phyloP scores from a whole-genome alignment of 2,329 filamentous ascomycete genomes.

The Ascochyta viciae-villosae region DNA sequence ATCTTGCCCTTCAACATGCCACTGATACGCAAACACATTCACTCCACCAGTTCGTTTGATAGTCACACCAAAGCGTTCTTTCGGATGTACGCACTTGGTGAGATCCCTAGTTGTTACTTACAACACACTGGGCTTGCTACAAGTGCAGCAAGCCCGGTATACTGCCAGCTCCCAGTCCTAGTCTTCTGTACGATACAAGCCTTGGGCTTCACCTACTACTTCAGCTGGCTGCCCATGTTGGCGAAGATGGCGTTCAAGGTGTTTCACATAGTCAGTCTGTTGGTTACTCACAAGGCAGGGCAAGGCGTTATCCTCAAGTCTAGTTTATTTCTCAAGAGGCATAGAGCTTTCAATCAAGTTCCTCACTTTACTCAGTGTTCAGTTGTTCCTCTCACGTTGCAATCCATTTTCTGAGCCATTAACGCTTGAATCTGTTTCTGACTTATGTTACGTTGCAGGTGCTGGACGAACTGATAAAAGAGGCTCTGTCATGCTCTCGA shows the following conservation, averaged over 20 bases:
- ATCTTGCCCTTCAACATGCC: not conserved
- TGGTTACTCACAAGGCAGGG: not conserved
- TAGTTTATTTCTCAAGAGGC: not conserved
- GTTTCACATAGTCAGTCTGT: not conserved
- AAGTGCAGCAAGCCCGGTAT: not conserved
- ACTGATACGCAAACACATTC: not conserved
- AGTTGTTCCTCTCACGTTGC: not conserved
- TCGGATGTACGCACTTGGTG: not conserved
- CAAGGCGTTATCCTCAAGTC: conserved; percentile 4
- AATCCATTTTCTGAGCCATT: not conserved
- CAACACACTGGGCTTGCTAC: not conserved
- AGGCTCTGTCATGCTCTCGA: not conserved
- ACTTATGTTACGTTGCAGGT: not conserved
- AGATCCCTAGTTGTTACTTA: not conserved
- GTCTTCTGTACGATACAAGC: not conserved
- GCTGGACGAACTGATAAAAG: not conserved
- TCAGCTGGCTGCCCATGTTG: not conserved
- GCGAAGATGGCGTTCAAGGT: not conserved
- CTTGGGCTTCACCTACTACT: too few relatives aligned
- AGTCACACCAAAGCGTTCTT: not conserved
- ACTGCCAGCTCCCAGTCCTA: not conserved
- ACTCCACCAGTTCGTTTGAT: not conserved
- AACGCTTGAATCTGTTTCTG: not conserved
- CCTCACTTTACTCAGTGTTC: not conserved
- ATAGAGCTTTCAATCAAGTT: not conserved